Evolutionary conservation across 768 basidiomycete genomes (phyloP).

Genomic region (Lactarius hatsudake): DNA sequence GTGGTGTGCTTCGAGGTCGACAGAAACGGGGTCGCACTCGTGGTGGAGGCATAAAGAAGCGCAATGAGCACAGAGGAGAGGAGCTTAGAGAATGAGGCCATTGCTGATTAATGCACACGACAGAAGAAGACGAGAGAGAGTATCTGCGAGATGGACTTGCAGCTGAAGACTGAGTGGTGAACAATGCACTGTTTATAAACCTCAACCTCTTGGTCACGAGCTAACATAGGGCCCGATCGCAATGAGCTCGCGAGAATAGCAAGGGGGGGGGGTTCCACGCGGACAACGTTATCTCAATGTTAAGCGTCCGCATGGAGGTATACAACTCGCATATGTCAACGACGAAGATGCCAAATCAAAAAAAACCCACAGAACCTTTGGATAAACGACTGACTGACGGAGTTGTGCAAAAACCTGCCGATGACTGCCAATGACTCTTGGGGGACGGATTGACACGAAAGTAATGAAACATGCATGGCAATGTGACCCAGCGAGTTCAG

Average conservation of each 20-base stretch:
- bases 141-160: not conserved
- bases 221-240: not conserved
- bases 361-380: no score
- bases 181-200: not conserved
- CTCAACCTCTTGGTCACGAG: not conserved
- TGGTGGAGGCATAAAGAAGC: constrained; percentile 27
- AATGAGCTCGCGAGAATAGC: not conserved
- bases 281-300: no score
- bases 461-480: no score
- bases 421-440: no score
- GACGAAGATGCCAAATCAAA: not conserved
- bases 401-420: not conserved
- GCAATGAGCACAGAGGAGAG: constrained; percentile 30
- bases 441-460: no score
- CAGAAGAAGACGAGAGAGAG: not conserved
- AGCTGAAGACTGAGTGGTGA: not conserved
- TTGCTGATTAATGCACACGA: not conserved
- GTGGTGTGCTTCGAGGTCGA: constrained; percentile 29
- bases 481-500: no score
- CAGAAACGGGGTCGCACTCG: constrained; percentile 28
- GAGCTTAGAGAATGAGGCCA: constrained; percentile 29
- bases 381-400: not conserved
- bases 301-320: not conserved
- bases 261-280: constrained; percentile 15
- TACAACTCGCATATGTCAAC: not conserved